phyloP scores from a whole-genome alignment of 2,329 filamentous ascomycete genomes.

The Diatrype stigma region DNA sequence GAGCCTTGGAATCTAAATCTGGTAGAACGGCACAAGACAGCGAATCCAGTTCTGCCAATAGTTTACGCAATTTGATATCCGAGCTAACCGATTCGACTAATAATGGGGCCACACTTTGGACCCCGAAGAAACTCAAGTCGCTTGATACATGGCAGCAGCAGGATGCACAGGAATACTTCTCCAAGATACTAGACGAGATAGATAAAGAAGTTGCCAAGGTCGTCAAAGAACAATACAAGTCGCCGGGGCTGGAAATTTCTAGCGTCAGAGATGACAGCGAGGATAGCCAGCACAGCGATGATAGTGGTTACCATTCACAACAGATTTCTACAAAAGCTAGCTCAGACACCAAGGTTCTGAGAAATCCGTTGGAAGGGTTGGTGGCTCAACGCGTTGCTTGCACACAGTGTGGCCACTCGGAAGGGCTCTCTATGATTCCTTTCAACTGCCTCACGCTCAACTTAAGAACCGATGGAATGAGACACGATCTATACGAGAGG shows the following conservation, averaged over 20 bases:
- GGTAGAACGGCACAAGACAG: slow-evolving; percentile 21
- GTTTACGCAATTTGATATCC: slow-evolving; percentile 62
- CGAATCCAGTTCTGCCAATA: slow-evolving; percentile 37
- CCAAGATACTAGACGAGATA: slow-evolving; percentile 79
- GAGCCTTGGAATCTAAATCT: slow-evolving; percentile 29
- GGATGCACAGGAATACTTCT: slow-evolving; percentile 96
- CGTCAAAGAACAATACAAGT: slow-evolving; percentile 27
- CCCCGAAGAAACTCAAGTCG: slow-evolving; percentile 74
- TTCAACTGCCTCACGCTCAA: slow-evolving; percentile 92
- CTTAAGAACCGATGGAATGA: slow-evolving; percentile 57
- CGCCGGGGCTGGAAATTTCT: slow-evolving; percentile 37
- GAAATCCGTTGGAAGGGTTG: slow-evolving; percentile 82
- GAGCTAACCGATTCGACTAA: slow-evolving; percentile 66
- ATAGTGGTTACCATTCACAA: slow-evolving; percentile 53
- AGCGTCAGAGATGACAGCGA: slow-evolving; percentile 37
- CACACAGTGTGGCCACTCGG: slow-evolving; percentile 77
- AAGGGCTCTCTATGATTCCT: slow-evolving; percentile 83
- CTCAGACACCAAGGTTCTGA: slow-evolving; percentile 36
- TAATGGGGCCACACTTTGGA: slow-evolving; percentile 76
- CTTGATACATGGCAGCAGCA: slow-evolving; percentile 97
- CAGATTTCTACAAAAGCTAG: slow-evolving; percentile 32
- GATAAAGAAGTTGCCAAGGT: slow-evolving; percentile 68
- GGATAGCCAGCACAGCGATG: slow-evolving; percentile 49
- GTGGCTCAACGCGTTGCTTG: slow-evolving; percentile 87
- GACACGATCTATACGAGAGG: slow-evolving; percentile 72